phyloP scores from a whole-genome alignment of 495 filamentous ascomycete genomes.

The Podospora sp. region DNA sequence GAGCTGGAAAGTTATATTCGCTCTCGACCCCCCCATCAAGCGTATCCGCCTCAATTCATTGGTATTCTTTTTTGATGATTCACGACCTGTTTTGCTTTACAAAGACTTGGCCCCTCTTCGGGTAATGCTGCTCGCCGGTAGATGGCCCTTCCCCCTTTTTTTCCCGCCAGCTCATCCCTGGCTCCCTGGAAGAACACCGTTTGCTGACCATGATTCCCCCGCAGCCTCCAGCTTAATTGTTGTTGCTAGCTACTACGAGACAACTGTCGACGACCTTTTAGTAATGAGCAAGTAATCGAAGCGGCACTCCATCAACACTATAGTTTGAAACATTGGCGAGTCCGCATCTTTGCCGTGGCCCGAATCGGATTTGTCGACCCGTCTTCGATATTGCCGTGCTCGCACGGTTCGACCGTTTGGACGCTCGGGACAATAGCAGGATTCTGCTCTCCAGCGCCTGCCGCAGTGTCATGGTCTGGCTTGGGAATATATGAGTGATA shows the following conservation, averaged over 20 bases:
- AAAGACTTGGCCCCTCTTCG: constrained; percentile 5
- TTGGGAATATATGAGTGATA: constrained; percentile 28
- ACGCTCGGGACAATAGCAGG: constrained; percentile 18
- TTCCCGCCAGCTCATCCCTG: constrained; percentile 9
- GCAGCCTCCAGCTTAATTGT: constrained; percentile 13
- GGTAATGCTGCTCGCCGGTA: constrained; percentile 19
- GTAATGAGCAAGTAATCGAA: constrained; percentile 13
- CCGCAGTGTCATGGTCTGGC: constrained; percentile 26
- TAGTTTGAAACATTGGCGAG: constrained; percentile 22
- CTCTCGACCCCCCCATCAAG: constrained; percentile 13
- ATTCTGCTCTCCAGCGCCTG: constrained; percentile 10
- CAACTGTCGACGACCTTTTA: constrained; percentile 7
- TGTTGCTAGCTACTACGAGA: constrained; percentile 13
- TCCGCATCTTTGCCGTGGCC: constrained; percentile 11
- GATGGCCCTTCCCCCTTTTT: constrained; percentile 14
- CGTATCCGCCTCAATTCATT: constrained; percentile 11
- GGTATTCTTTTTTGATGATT: constrained; percentile 14
- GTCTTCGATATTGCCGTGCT: constrained; percentile 18
- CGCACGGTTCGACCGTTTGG: constrained; percentile 20
- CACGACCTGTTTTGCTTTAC: constrained; percentile 16
- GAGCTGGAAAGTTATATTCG: constrained; percentile 19
- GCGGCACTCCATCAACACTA: constrained; percentile 5
- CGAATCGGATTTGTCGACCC: constrained; percentile 18
- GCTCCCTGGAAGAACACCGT: constrained; percentile 7
- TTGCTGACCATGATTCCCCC: constrained; percentile 6